Evolutionary conservation across 2,329 filamentous ascomycete genomes (phyloP), one percentile per base, ranked within the genome.

Genomic region (Alternaria longipes): DNA sequence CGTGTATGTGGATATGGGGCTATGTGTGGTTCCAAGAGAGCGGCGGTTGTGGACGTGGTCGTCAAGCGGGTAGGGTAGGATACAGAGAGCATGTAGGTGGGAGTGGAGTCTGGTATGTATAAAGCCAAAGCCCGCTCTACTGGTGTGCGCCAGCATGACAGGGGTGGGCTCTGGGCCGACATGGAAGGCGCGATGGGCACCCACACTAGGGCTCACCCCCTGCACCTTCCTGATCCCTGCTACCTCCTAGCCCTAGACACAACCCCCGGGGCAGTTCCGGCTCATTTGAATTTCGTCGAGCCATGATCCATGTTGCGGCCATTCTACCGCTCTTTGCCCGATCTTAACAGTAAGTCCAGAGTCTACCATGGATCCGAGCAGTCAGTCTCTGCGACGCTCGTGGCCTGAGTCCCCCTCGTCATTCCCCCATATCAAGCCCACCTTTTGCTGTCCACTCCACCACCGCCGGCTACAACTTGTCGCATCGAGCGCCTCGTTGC

Each of bases 71-170:
- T 16, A 42, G 20, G 40, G 20, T 9, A 42, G 40, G 40, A 42
- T 46, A 38, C 41, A 49, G 28, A 56, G 34, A 16, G 46, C 32
- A 44, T 38, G 51, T 50, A 52, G 50, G 56, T 53, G 56, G 47
- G 54, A 66, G 68, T 68, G 66, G 66, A 68, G 12, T 68, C 64
- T 63, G 56, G 40, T 60, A 61, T 67, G 65, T 69, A 70, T 70
- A 64, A n/a, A 38, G 32, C 12, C 16, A n/a, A 63, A 62, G 63
- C 62, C 63, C 54, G 53, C 59, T 44, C 59, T 58, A 54, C 30
- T 50, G 54, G 53, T 55, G 59, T 61, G 63, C 60, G 62, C 61
- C 59, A 55, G 55, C 56, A 16, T 16, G 44, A 51, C 46, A 56
- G 45, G 57, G 45, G 61, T 62, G 64, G 63, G 65, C 68, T 20